Evolutionary conservation across 306 rosid species (phyloP), one percentile per base, ranked within the genome.

Genomic region (Medicago ruthenica): DNA sequence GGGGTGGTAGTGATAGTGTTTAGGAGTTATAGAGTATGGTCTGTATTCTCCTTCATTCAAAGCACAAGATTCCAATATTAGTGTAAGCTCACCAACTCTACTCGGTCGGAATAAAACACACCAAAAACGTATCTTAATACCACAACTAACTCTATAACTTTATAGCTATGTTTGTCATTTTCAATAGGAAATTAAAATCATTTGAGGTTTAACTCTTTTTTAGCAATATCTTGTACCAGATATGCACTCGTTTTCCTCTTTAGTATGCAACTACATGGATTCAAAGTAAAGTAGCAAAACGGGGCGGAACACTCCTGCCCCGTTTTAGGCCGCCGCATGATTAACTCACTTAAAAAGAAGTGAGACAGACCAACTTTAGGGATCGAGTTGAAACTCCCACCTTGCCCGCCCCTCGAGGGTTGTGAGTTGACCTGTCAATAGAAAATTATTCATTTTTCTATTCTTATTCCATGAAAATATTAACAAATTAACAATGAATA

Each of bases 81-180:
- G 76, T 61, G 53, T 76, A 41, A 70, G 75, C 79, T 82, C 86
- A 62, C 77, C 82, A 84, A 77, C 83, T 80, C 85, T 84, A 82
- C 67, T 74, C 81, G 91, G 96, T 88, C 94, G 91, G 90, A 85
- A 87, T 70, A 88, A 86, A 87, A 82, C 97, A 88, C 87, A 77
- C 89, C 87, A 86, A 71, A 77, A 20, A 41, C 40, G 51, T 62
- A 27, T 83, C 81, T 58, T 81, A 70, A 60, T 73, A 73, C 79
- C 75, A 79, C 50, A 71, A 80, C 81, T 22, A 67, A 65, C 61
- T 71, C 39, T 64, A n/a, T 37, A 16, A 12, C 73, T 34, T 51
- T 44, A 31, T 67, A 67, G 12, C 37, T 18, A 62, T 62, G 36
- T 62, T 77, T 76, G 80, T 78, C 83, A 57, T 80, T 82, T 63